Evolutionary conservation across 139 green algal species (phyloP).

Genomic region (Micractinium sp.): DNA sequence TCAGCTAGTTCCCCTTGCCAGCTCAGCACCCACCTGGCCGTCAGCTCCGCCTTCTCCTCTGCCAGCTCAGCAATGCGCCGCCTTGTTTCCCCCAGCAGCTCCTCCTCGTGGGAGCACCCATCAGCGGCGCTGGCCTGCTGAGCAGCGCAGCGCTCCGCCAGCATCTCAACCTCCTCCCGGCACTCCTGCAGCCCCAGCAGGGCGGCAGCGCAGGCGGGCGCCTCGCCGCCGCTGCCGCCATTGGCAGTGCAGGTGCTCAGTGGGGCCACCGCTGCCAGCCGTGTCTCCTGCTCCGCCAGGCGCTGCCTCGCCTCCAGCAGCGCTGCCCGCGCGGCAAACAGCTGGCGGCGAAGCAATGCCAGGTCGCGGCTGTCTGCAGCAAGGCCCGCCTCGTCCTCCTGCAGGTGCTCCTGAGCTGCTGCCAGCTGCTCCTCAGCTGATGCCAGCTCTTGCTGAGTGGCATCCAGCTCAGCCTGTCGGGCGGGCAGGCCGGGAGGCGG

Average conservation of each 20-base stretch:
- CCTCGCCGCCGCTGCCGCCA: neutral
- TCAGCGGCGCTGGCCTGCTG: neutral
- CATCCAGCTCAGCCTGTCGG: neutral
- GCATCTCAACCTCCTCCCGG: neutral
- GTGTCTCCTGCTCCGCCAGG: neutral
- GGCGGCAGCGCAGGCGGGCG: neutral
- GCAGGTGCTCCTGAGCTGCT: neutral
- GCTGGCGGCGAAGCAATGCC: neutral
- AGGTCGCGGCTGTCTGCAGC: constrained; percentile 10
- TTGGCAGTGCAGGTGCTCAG: neutral
- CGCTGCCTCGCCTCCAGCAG: neutral
- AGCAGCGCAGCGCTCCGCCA: neutral
- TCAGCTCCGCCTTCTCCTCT: neutral
- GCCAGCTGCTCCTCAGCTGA: neutral
- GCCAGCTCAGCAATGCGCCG: constrained; percentile 4
- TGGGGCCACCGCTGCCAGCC: neutral
- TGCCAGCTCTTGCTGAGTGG: neutral
- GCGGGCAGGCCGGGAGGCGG: no score
- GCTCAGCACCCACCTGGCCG: neutral
- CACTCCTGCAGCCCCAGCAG: constrained; percentile 21
- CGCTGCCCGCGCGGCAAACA: neutral
- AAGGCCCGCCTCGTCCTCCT: neutral
- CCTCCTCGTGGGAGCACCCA: neutral
- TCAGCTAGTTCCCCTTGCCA: neutral
- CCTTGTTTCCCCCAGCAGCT: constrained; percentile 4